These are phyloP conservation scores for Hypoxylon fragiforme DNA, from an alignment of 495 filamentous ascomycete species.

Conservation along the genomic window DNA sequence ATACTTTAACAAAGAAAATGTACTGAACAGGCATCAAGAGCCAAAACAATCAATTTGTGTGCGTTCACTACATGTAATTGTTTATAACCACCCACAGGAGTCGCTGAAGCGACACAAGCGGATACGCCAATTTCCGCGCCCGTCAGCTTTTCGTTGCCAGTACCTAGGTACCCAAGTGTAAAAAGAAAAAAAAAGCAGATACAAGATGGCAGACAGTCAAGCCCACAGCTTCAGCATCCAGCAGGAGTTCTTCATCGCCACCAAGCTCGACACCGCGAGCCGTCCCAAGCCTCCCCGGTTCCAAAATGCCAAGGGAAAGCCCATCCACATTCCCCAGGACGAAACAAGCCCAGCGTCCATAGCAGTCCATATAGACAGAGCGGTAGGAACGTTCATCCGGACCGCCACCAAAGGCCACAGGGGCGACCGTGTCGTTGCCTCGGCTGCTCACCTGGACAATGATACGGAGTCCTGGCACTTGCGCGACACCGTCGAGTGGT, in stretches of 20 bases:
- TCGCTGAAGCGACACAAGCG: too few species aligned
- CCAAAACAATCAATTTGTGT: too few species aligned
- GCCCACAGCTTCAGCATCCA: constrained; percentile 17
- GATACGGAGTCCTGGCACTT: constrained; percentile 1
- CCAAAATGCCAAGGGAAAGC: not conserved
- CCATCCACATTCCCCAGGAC: not conserved
- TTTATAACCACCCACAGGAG: too few species aligned
- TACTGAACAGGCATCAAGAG: too few species aligned
- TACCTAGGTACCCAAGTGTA: too few species aligned
- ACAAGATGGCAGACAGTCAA: not conserved
- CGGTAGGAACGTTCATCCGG: not conserved
- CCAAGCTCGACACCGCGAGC: not conserved
- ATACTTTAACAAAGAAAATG: too few species aligned
- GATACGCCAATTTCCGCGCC: too few species aligned
- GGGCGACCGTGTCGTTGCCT: constrained; percentile 13
- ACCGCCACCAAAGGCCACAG: not conserved
- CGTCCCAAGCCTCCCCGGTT: not conserved
- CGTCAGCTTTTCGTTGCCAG: too few species aligned
- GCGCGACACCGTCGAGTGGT: not conserved
- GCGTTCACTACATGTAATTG: too few species aligned
- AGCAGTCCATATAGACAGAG: not conserved
- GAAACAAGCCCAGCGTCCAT: not conserved
- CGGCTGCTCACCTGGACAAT: not conserved
- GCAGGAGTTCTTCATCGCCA: constrained; percentile 8
- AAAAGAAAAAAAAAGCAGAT: too few species aligned